Evolutionary conservation across 2,329 filamentous ascomycete species (phyloP).

Genomic region (Fusarium sp.): DNA sequence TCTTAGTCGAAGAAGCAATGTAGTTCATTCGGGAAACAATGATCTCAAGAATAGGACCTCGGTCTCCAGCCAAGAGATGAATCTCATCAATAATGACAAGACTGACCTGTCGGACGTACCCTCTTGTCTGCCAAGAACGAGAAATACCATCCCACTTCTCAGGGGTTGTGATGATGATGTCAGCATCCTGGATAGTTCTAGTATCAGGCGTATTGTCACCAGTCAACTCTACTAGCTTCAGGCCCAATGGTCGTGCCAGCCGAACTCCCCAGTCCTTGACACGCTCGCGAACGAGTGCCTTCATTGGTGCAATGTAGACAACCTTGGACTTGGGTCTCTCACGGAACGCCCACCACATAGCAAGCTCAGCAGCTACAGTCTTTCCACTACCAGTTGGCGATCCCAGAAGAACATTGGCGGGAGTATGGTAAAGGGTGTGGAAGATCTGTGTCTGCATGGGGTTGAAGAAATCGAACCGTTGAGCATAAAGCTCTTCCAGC

Average conservation of each 20-base stretch:
- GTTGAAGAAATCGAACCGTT: conserved; percentile 96
- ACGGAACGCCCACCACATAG: conserved; percentile 99
- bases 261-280: conserved; percentile 94
- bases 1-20: conserved; percentile 93
- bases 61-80: conserved; percentile 94
- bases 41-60: conserved; percentile 97
- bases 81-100: conserved; percentile 99
- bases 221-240: conserved; percentile 95
- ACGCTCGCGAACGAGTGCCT: conserved; percentile 94
- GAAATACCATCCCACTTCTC: conserved; percentile 99
- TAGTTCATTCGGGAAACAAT: conserved; percentile 98
- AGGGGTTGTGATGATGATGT: conserved; percentile 98
- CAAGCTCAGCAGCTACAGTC: conserved; percentile 93
- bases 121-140: conserved; percentile 97
- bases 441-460: conserved; percentile 99
- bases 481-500: conserved; percentile 87
- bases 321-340: conserved; percentile 96
- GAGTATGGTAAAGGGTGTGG: conserved; percentile 93
- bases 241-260: conserved; percentile 83
- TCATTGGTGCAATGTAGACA: conserved; percentile 99
- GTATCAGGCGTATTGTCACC: conserved; percentile 98
- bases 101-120: conserved; percentile 94
- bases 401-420: conserved; percentile 91
- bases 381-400: conserved; percentile 98
- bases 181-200: conserved; percentile 91